Evolutionary conservation across 2,329 filamentous ascomycete genomes (phyloP), one percentile per base, ranked within the genome.

Genomic region (Colletotrichum costaricense): DNA sequence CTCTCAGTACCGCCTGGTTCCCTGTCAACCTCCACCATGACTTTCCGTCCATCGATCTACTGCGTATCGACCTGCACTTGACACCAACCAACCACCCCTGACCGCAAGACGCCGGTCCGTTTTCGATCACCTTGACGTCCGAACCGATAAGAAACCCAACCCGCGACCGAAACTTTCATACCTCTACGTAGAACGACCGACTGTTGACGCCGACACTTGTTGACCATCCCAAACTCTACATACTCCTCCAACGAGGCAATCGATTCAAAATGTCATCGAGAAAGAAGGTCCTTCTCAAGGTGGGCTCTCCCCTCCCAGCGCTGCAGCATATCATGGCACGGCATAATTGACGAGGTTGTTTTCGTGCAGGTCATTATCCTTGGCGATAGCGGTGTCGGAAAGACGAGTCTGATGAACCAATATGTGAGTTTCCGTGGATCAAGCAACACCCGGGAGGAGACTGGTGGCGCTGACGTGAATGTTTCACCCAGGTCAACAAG

Each of bases 371-470:
- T 99, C 81, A 99, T 99, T 81, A 98, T 99, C 86, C 93, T 99
- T 79, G 97, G 97, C 79, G 97, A 99, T 85, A 98, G 96, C 85
- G 97, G 97, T 86, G 97, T 99, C 75, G 97, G 97, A 84, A 99
- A 99, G 90, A 99, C 97, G 75, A 98, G 95, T 86, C 92, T 99
- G 91, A 99, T 99, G 97, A 99, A 99, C 88, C 97, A 99, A 98
- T 99, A 98, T 94, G 97, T 98, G 92, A 84, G 94, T 67, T 49
- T 54, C 26, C 56, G 26, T 35, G n/a, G 33, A 26, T n/a, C 56
- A 42, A 46, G 67, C 56, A 60, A 69, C 67, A 52, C 42, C 56
- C 22, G 19, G 33, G 16, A 33, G 26, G 42, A 33, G 54, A 46
- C 24, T 46, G 46, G 16, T 38, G 26, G 16, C 59, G 30, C 38